Conservation (phyloP, 2,329 filamentous ascomycete species). For the Xylariaceae sp. region DNA sequence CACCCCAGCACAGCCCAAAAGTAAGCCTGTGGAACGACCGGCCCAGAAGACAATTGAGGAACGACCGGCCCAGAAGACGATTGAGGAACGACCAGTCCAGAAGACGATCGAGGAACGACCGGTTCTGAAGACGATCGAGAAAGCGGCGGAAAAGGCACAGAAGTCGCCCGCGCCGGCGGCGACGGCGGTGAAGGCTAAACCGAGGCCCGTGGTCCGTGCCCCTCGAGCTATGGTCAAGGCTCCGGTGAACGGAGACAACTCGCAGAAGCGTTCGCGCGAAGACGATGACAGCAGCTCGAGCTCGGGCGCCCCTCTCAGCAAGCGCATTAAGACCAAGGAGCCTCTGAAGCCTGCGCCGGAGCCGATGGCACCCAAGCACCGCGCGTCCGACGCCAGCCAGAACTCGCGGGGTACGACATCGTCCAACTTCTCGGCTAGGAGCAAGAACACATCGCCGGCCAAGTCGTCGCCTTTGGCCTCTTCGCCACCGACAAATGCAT, state of each 20-base stretch:
- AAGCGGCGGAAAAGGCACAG: constrained; percentile 18
- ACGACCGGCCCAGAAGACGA: constrained; percentile 11
- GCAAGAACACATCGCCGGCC: constrained; percentile 48
- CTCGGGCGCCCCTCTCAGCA: constrained; percentile 50
- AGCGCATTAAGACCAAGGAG: constrained; percentile 47
- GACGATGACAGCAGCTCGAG: constrained; percentile 52
- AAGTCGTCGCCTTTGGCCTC: constrained; percentile 61
- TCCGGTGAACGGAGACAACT: constrained; percentile 23
- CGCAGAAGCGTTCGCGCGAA: constrained; percentile 45
- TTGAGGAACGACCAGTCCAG: constrained; percentile 11
- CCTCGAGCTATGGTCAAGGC: constrained; percentile 20
- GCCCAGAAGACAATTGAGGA: constrained; percentile 10
- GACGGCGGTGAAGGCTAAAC: constrained; percentile 26
- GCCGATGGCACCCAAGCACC: constrained; percentile 32
- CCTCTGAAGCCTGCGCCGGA: constrained; percentile 23
- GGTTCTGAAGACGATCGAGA: constrained; percentile 10
- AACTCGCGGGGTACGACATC: constrained; percentile 35
- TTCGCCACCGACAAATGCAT: constrained; percentile 58
- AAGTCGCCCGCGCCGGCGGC: constrained; percentile 14
- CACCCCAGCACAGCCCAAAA: constrained; percentile 19
- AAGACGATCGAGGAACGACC: constrained; percentile 8
- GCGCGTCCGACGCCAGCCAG: constrained; percentile 41
- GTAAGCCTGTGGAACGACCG: constrained; percentile 22
- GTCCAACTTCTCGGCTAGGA: constrained; percentile 35
- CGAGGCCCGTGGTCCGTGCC: constrained; percentile 24